phyloP scores from a whole-genome alignment of 2,329 filamentous ascomycete genomes.

The Gaeumannomyces sp. region DNA sequence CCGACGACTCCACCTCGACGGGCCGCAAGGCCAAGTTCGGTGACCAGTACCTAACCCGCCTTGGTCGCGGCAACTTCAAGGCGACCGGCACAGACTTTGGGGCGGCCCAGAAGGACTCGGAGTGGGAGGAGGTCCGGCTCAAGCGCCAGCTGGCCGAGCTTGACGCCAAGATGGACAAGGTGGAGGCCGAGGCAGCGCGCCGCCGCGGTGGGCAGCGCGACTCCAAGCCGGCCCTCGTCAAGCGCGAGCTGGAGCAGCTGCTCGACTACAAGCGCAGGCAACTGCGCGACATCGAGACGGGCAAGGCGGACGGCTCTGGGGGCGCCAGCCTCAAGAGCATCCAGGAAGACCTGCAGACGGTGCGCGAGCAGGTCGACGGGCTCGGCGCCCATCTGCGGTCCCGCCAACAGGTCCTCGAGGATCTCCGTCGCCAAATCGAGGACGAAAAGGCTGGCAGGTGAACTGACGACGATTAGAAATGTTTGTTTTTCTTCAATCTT shows the following conservation, averaged over 20 bases:
- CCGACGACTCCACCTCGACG: constrained; percentile 73
- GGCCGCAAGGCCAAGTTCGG: constrained; percentile 96
- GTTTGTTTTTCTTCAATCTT: background rate
- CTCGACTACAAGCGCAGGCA: constrained; percentile 88
- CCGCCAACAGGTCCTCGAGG: constrained; percentile 68
- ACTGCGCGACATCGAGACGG: constrained; percentile 67
- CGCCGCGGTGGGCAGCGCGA: constrained; percentile 59
- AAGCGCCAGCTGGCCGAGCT: constrained; percentile 89
- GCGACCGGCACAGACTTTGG: constrained; percentile 87
- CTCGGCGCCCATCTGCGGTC: constrained; percentile 75
- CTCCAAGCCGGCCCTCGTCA: constrained; percentile 83
- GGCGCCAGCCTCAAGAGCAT: constrained; percentile 72
- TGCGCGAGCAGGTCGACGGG: constrained; percentile 92
- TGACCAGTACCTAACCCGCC: constrained; percentile 87
- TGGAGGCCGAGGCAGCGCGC: constrained; percentile 70
- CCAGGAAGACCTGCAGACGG: constrained; percentile 77
- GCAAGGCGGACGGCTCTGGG: constrained; percentile 51
- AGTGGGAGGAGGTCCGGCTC: constrained; percentile 95
- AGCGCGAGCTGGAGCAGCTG: constrained; percentile 88
- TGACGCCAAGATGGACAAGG: constrained; percentile 77
- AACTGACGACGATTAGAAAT: constrained; percentile 10
- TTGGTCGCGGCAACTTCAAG: constrained; percentile 78
- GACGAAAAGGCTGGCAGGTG: constrained; percentile 64
- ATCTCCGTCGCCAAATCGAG: constrained; percentile 76
- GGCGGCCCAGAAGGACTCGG: constrained; percentile 69